A percentile compares a stretch with the other conserved stretches of the same genome.
Conservation (phyloP, 2,329 filamentous ascomycete species). For the Fusarium annulatum region DNA sequence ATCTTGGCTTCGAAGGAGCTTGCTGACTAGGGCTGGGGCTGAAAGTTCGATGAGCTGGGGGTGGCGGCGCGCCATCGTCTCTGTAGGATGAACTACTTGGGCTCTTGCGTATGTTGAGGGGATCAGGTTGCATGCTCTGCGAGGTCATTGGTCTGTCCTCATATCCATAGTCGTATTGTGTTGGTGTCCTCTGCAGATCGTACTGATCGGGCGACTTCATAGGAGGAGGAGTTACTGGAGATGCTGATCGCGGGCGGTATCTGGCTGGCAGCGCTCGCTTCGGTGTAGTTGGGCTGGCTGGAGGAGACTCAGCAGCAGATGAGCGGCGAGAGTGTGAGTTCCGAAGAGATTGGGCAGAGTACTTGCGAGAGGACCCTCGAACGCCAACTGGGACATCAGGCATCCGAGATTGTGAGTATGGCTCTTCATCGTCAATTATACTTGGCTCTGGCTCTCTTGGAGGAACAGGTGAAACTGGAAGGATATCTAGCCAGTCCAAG, state of each 20-base stretch:
- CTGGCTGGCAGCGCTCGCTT: slow-evolving; percentile 41
- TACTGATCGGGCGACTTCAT: slow-evolving; percentile 39
- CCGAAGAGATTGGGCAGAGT: slow-evolving; percentile 40
- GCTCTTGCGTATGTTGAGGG: slow-evolving; percentile 49
- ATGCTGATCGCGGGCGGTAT: slow-evolving; percentile 42
- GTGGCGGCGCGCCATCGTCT: slow-evolving; percentile 67
- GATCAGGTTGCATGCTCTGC: slow-evolving; percentile 54
- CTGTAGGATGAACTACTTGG: slow-evolving; percentile 52
- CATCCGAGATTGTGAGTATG: slow-evolving; percentile 29
- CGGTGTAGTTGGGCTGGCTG: slow-evolving; percentile 50
- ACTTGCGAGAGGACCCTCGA: slow-evolving; percentile 41
- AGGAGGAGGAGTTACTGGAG: slow-evolving; percentile 41
- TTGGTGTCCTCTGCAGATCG: slow-evolving; percentile 52
- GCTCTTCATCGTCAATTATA: slow-evolving; percentile 46
- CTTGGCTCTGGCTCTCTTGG: slow-evolving; percentile 54
- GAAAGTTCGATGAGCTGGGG: slow-evolving; percentile 63
- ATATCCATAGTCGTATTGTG: slow-evolving; percentile 47
- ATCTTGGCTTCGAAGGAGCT: slow-evolving; percentile 41
- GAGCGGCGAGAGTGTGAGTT: slow-evolving; percentile 37
- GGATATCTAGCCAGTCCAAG: slow-evolving; percentile 87
- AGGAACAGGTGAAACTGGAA: slow-evolving; percentile 66
- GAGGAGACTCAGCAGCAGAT: slow-evolving; percentile 37
- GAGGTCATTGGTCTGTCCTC: slow-evolving; percentile 46
- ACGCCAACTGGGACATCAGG: slow-evolving; percentile 50
- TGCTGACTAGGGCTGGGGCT: slow-evolving; percentile 46